Conservation (phyloP, 331 rosid genomes). For the Rhamnella rubrinervis region DNA sequence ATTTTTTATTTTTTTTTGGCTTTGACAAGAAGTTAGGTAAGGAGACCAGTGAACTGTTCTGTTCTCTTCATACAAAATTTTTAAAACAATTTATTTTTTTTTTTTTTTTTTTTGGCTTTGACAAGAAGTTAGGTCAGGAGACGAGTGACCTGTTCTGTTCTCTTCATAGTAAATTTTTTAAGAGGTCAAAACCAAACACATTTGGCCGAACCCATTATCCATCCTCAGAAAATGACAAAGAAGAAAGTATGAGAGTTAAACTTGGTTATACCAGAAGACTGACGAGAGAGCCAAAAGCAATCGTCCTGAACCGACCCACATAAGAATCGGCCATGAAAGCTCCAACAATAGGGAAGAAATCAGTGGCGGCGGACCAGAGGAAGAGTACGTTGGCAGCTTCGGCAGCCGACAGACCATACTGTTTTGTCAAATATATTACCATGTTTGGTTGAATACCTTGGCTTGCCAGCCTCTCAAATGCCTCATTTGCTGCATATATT, state of each 20-base stretch:
- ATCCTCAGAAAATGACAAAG: background rate
- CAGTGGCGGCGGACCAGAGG: constrained; percentile 48
- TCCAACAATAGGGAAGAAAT: constrained; percentile 50
- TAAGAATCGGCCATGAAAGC: constrained; percentile 83
- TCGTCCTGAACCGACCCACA: constrained; percentile 61
- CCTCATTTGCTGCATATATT: constrained; percentile 68
- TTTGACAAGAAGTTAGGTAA: too few species aligned
- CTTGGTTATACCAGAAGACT: constrained; percentile 39
- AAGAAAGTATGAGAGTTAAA: background rate
- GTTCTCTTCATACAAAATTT: too few species aligned
- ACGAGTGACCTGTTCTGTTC: too few species aligned
- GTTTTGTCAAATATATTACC: constrained; percentile 46
- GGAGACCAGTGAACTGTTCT: too few species aligned
- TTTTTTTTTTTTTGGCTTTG: too few species aligned
- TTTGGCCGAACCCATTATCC: background rate
- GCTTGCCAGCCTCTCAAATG: constrained; percentile 65
- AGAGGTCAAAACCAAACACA: background rate
- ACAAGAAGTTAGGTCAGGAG: too few species aligned
- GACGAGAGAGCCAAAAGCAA: constrained; percentile 43
- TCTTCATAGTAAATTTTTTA: too few species aligned
- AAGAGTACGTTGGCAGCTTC: constrained; percentile 42
- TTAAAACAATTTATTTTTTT: too few species aligned
- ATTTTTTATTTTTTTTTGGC: too few species aligned
- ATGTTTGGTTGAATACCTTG: constrained; percentile 65
- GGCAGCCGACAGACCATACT: constrained; percentile 48